Evolutionary conservation across 2,329 filamentous ascomycete genomes (phyloP).

Genomic region (Talaromyces sp.): DNA sequence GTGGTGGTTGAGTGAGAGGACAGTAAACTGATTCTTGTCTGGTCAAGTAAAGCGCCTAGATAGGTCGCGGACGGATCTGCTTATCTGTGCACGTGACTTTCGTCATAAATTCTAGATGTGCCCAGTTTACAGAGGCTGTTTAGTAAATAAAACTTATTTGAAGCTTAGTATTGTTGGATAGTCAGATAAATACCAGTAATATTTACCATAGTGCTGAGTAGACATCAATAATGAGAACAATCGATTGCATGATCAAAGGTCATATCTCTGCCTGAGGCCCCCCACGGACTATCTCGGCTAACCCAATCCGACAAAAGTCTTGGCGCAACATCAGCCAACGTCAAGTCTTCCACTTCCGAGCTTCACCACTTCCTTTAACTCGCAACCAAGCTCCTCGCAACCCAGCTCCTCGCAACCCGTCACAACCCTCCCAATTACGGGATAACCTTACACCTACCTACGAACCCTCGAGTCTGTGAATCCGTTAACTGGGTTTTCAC

Average conservation of each 20-base stretch:
- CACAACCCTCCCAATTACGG: slow-evolving; percentile 4
- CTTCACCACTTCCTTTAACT: slow-evolving; percentile 13
- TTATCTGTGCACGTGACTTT: background rate
- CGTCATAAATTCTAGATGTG: background rate
- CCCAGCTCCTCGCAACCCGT: slow-evolving; percentile 10
- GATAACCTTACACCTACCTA: background rate
- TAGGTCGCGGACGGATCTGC: background rate
- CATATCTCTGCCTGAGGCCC: background rate
- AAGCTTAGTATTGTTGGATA: background rate
- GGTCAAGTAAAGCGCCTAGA: background rate
- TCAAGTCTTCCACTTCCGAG: slow-evolving; percentile 18
- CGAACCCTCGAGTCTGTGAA: background rate
- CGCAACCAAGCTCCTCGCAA: too few relatives aligned
- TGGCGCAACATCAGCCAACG: slow-evolving; percentile 22
- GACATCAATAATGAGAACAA: background rate
- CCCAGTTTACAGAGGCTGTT: background rate
- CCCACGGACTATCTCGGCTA: slow-evolving; percentile 9
- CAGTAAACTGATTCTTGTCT: background rate
- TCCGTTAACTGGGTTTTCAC: background rate
- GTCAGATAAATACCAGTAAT: too few relatives aligned
- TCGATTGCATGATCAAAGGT: background rate
- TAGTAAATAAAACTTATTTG: background rate
- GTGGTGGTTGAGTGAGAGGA: background rate
- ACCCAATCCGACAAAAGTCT: slow-evolving; percentile 11
- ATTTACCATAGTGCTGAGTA: background rate